These are phyloP conservation scores for Ogataea wickerhamii DNA, from an alignment of 805 yeast species.

Conservation along the genomic window DNA sequence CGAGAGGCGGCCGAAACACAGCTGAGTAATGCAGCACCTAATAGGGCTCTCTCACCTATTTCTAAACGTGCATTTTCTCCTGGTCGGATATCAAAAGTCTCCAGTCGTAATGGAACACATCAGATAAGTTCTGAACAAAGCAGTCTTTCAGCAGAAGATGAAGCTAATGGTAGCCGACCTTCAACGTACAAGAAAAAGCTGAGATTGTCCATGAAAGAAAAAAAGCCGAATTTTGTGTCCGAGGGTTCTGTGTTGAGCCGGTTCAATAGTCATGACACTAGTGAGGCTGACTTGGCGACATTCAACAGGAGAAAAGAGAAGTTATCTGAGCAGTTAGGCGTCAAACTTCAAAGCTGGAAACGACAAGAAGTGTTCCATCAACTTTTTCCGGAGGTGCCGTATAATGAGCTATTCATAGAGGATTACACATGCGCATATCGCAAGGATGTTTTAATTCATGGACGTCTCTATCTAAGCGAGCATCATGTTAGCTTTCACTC, in stretches of 20 bases:
- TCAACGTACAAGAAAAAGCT: constrained; percentile 15
- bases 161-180: constrained; percentile 7
- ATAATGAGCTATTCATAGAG: constrained; percentile 50
- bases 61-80: constrained; percentile 17
- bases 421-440: constrained; percentile 61
- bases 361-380: constrained; percentile 60
- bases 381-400: constrained; percentile 49
- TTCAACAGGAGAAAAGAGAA: constrained; percentile 9
- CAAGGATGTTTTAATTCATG: constrained; percentile 68
- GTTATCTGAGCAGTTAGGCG: constrained; percentile 18
- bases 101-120: constrained; percentile 8
- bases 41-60: constrained; percentile 14
- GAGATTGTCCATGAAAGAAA: constrained; percentile 10
- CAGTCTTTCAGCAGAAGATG: constrained; percentile 14
- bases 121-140: constrained; percentile 6
- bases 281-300: constrained; percentile 2
- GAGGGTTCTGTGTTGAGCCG: constrained; percentile 12
- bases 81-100: constrained; percentile 5
- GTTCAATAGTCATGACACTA: constrained; percentile 4
- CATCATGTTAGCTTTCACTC: constrained; percentile 59
- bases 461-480: constrained; percentile 57
- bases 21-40: not conserved
- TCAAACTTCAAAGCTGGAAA: constrained; percentile 43
- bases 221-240: constrained; percentile 7
- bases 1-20: constrained; percentile 5